Conservation (phyloP, 805 yeast genomes). For the Saturnispora zaruensis region DNA sequence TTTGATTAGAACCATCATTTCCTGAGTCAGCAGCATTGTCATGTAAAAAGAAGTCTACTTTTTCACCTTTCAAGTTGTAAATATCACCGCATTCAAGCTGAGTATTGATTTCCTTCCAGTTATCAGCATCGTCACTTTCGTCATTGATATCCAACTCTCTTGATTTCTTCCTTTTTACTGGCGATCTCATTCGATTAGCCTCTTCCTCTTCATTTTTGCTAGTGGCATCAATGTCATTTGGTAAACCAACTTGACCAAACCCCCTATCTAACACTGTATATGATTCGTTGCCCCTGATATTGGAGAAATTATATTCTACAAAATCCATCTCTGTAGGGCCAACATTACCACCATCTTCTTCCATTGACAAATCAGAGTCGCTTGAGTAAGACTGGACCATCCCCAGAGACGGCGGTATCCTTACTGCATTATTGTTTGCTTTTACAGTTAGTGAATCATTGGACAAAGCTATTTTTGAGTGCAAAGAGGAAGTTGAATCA, state of each 20-base stretch:
- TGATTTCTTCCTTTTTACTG: neutral
- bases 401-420: neutral
- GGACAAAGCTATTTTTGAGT: neutral
- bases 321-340: constrained; percentile 18
- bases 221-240: neutral
- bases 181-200: neutral
- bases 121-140: constrained; percentile 34
- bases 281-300: constrained; percentile 12
- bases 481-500: neutral
- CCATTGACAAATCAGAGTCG: constrained; percentile 3
- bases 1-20: constrained; percentile 7
- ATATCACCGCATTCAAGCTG: constrained; percentile 61
- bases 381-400: neutral
- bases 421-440: neutral
- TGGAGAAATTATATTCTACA: constrained; percentile 21
- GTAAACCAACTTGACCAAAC: constrained; percentile 10
- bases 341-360: neutral
- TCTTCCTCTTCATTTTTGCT: neutral
- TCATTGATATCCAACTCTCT: constrained; percentile 12
- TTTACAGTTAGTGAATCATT: neutral
- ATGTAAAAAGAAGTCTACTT: constrained; percentile 35
- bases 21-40: constrained; percentile 19
- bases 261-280: constrained; percentile 17
- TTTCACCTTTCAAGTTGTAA: constrained; percentile 72
- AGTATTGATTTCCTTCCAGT: constrained; percentile 85